phyloP scores from a whole-genome alignment of 305 asterid genomes.

The Fraxinus angustifolia region DNA sequence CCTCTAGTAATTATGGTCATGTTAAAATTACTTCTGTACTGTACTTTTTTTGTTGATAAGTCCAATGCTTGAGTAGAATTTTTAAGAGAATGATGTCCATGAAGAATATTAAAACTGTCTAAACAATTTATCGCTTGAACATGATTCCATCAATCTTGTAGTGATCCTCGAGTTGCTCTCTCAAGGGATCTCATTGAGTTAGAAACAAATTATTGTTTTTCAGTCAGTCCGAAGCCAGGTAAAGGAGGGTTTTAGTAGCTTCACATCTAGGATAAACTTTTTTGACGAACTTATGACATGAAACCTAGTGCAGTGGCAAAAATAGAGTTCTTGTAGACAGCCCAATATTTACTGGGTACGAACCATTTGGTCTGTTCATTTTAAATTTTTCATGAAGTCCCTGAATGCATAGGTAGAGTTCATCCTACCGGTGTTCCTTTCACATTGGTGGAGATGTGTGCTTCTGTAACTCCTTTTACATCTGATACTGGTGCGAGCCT shows the following conservation, averaged over 20 bases:
- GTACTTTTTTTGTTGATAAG: background rate
- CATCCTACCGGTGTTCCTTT: constrained; percentile 87
- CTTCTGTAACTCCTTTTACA: constrained; percentile 44
- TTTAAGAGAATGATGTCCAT: background rate
- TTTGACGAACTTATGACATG: background rate
- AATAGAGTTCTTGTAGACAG: background rate
- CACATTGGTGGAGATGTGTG: constrained; percentile 69
- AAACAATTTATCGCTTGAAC: background rate
- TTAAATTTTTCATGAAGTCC: background rate
- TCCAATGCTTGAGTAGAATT: background rate
- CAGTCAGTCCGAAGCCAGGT: background rate
- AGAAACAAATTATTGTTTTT: background rate
- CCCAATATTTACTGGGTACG: background rate
- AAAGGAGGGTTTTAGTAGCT: background rate
- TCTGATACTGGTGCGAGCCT: constrained; percentile 71
- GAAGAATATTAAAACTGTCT: background rate
- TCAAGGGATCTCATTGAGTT: background rate
- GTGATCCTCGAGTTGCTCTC: background rate
- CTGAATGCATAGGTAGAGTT: background rate
- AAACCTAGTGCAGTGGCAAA: background rate
- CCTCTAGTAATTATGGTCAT: background rate
- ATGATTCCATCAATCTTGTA: background rate
- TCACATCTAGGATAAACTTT: background rate
- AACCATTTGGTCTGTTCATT: background rate
- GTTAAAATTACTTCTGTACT: background rate